Conservation (phyloP, 345 rosid genomes). For the Euphorbia peplus region DNA sequence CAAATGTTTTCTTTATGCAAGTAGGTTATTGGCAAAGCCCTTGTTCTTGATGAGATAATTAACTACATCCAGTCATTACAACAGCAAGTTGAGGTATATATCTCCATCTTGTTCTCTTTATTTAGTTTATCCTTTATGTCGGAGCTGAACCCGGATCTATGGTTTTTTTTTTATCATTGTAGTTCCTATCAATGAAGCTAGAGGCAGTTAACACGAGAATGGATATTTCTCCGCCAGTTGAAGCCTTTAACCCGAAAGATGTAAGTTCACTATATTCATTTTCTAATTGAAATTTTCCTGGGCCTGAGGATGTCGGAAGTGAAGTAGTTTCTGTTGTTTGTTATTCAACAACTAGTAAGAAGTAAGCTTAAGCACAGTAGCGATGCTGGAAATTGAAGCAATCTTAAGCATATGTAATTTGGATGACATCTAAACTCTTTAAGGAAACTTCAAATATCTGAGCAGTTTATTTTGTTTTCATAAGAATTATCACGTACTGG, state of each 20-base stretch:
- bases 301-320: not conserved
- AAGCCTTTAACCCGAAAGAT: slow-evolving; percentile 24
- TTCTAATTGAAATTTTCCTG: not conserved
- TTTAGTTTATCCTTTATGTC: not conserved
- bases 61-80: slow-evolving; percentile 88
- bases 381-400: not conserved
- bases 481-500: not conserved
- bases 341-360: not conserved
- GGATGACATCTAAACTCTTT: not conserved
- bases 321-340: not conserved
- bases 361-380: not conserved
- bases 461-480: not conserved
- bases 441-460: not conserved
- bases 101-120: not conserved
- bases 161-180: slow-evolving; percentile 17
- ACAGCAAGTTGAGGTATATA: slow-evolving; percentile 78
- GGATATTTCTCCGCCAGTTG: slow-evolving; percentile 13
- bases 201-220: slow-evolving; percentile 27
- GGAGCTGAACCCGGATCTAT: slow-evolving; percentile 12
- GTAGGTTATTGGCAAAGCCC: slow-evolving; percentile 88
- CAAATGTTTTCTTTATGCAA: not conserved
- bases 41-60: slow-evolving; percentile 84
- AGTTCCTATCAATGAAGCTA: slow-evolving; percentile 34
- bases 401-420: not conserved
- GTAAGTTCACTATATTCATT: slow-evolving; percentile 14